Conservation (phyloP, 2,329 filamentous ascomycete species). For the Rutstroemia sp. region DNA sequence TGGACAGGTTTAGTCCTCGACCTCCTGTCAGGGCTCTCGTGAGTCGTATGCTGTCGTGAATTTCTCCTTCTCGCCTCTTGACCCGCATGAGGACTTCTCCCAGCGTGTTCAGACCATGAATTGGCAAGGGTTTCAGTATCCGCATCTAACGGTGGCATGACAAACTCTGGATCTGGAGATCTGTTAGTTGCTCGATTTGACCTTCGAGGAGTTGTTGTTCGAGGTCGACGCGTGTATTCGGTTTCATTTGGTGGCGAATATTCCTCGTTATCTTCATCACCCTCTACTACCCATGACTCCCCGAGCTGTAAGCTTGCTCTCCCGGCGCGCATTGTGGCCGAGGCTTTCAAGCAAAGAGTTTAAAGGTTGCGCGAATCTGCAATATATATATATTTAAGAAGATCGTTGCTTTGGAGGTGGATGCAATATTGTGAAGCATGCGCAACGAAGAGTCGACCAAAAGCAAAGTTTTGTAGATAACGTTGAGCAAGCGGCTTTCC, state of each 20-base stretch:
- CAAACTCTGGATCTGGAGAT: constrained; percentile 28
- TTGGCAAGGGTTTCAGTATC: constrained; percentile 25
- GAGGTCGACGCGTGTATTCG: constrained; percentile 8
- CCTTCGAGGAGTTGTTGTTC: constrained; percentile 16
- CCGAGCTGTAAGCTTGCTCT: constrained; percentile 20
- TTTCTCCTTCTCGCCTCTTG: constrained; percentile 17
- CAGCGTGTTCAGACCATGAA: constrained; percentile 20
- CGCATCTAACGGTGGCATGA: constrained; percentile 28
- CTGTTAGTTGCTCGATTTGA: constrained; percentile 16
- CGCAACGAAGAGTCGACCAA: too few relatives aligned
- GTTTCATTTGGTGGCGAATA: constrained; percentile 18
- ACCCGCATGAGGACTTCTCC: constrained; percentile 12
- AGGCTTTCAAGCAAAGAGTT: background rate
- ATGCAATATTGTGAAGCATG: too few relatives aligned
- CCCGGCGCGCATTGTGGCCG: constrained; percentile 15
- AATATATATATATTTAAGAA: background rate
- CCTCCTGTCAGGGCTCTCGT: constrained; percentile 20
- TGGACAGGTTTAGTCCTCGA: constrained; percentile 6
- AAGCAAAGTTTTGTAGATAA: background rate
- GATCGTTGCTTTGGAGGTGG: too few relatives aligned
- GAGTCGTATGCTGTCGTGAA: constrained; percentile 10
- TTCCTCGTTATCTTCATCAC: constrained; percentile 17
- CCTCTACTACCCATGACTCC: constrained; percentile 30
- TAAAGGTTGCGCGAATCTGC: background rate
- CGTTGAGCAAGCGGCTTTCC: background rate